These are phyloP conservation scores for Scheffersomyces insectosa DNA, from an alignment of 1,139 yeast species.

Conservation along the genomic window DNA sequence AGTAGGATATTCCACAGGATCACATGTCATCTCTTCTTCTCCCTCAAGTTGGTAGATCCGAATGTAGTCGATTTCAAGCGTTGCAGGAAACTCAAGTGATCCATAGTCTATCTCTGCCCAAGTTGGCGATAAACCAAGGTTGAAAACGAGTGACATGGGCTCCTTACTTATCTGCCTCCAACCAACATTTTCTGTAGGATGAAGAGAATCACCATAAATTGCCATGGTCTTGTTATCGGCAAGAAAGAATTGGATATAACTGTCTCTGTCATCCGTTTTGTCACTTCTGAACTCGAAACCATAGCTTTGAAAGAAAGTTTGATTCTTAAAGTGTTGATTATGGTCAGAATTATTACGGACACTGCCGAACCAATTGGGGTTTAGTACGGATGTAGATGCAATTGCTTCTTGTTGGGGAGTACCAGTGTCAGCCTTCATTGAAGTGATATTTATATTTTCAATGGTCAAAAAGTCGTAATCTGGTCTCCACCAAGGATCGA, in stretches of 20 bases:
- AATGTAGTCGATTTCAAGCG: slow-evolving; percentile 27
- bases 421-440: slow-evolving; percentile 30
- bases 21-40: slow-evolving; percentile 25
- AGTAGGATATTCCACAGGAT: slow-evolving; percentile 29
- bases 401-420: slow-evolving; percentile 34
- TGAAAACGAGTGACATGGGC: slow-evolving; percentile 31
- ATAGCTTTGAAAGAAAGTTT: slow-evolving; percentile 18
- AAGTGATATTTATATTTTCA: slow-evolving; percentile 19
- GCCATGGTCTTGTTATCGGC: slow-evolving; percentile 22
- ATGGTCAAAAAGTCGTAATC: slow-evolving; percentile 28
- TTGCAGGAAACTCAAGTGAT: slow-evolving; percentile 25
- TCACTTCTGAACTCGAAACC: slow-evolving; percentile 28
- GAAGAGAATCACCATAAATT: slow-evolving; percentile 26
- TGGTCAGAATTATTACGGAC: slow-evolving; percentile 8
- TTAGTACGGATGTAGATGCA: slow-evolving; percentile 24
- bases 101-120: slow-evolving; percentile 28
- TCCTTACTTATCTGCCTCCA: slow-evolving; percentile 29
- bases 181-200: slow-evolving; percentile 27
- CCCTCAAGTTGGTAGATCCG: slow-evolving; percentile 29
- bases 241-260: slow-evolving; percentile 26
- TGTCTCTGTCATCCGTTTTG: slow-evolving; percentile 8
- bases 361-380: slow-evolving; percentile 23
- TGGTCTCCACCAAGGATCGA: slow-evolving; percentile 37
- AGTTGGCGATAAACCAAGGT: slow-evolving; percentile 27
- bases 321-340: background rate